Conservation (phyloP, 1,139 yeast species). For the Candida dubliniensis region DNA sequence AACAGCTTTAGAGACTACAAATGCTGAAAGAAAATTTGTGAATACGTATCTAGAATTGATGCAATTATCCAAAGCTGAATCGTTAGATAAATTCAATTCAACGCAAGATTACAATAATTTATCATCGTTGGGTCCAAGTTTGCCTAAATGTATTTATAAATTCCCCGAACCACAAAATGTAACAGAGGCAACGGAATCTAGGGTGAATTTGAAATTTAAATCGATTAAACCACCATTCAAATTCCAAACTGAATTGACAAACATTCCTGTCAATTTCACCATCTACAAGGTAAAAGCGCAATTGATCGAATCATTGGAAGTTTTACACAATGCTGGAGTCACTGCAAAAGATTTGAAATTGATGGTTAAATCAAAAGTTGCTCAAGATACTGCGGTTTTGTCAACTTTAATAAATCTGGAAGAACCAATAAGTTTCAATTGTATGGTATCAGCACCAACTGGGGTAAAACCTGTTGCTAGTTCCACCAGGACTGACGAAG, state of each 20-base stretch:
- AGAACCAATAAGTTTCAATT: constrained; percentile 29
- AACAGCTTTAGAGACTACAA: constrained; percentile 6
- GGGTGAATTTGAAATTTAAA: constrained; percentile 30
- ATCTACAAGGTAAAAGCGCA: constrained; percentile 35
- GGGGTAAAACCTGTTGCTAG: constrained; percentile 4
- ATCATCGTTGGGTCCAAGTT: constrained; percentile 42
- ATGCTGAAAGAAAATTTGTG: constrained; percentile 28
- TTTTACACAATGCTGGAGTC: constrained; percentile 24
- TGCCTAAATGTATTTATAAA: constrained; percentile 30
- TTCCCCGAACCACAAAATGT: constrained; percentile 25
- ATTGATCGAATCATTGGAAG: constrained; percentile 29
- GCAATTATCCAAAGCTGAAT: constrained; percentile 25
- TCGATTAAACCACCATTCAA: constrained; percentile 48
- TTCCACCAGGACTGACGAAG: background rate
- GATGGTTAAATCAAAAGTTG: constrained; percentile 45
- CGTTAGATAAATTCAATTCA: constrained; percentile 29
- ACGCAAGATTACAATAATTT: constrained; percentile 34
- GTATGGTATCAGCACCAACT: constrained; percentile 35
- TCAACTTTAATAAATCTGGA: constrained; percentile 22
- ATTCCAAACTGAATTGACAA: constrained; percentile 28
- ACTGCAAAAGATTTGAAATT: constrained; percentile 36
- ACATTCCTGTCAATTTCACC: constrained; percentile 26
- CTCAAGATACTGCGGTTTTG: constrained; percentile 37
- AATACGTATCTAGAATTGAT: constrained; percentile 37
- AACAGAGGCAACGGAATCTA: constrained; percentile 2